Base-by-base conservation (phyloP, 768 basidiomycete species). In the Glaciozyma martinii region DNA sequence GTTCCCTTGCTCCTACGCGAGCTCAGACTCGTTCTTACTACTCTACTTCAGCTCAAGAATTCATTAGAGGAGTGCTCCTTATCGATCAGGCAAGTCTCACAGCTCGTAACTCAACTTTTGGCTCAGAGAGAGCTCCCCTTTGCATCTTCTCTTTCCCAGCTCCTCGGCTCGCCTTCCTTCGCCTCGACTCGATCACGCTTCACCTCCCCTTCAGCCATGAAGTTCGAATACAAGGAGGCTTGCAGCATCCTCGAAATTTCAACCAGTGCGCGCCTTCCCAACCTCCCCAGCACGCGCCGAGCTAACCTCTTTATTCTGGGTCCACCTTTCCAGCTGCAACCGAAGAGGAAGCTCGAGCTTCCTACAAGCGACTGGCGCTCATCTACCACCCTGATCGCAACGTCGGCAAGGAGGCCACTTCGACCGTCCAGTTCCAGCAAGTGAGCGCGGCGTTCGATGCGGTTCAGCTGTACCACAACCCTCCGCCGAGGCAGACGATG, bases 381-480 rank as follows among this genome's bases (percentile, higher is more conserved):
- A 40, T 7, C 10, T 21, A 37, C 23, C 55, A 56, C 30, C 56
- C 53, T 18, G 59, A 44, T 47, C 42, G 27, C 23, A 65, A 56
- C 42, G 19, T 23, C 30, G n/a, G 32, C 37, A 21, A 21, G 47
- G 46, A 43, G 61, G 72, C 27, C 71, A 71, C 58, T 40, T 40
- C 37, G 57, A 65, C 29, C 56, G 61, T 25, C 66, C 72, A 56
- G 63, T 60, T 49, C 61, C 68, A 40, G 37, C 37, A 66, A 66
- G 54, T 40, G 30, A 63, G 54, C 60, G 56, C 68, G 15, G 19
- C 30, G 46, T 62, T 50, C 21, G 18, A 21, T 29, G 63, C 42
- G 44, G 56, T 19, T 50, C 46, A 27, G 52, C 57, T 16, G 55
- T 42, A 50, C 43, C 16, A 18, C 58, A 47, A 59, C 58, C 58